These are phyloP conservation scores for Seminavis robusta DNA, from an alignment of 108 stramenopile genomes.

Conservation along the genomic window DNA sequence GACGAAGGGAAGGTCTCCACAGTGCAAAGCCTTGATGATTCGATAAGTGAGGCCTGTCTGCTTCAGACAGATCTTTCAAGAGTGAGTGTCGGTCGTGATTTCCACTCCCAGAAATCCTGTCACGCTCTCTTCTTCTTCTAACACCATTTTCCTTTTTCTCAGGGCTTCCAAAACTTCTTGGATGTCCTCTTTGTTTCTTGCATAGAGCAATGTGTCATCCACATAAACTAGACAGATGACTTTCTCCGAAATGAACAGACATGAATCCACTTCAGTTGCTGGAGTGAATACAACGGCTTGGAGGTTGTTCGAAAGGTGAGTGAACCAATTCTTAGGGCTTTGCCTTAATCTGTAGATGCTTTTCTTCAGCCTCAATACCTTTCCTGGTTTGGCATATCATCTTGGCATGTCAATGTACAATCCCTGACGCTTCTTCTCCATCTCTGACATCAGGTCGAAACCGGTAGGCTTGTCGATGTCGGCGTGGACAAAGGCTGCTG, in stretches of 20 bases:
- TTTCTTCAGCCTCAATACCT: conserved; percentile 28
- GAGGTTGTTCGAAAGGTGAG: too few species aligned
- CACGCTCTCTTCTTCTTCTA: conserved; percentile 26
- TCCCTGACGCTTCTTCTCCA: conserved; percentile 4
- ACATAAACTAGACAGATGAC: conserved; percentile 47
- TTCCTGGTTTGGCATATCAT: conserved; percentile 31
- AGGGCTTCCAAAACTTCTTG: conserved; percentile 13
- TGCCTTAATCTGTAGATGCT: conserved; percentile 23
- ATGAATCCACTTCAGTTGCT: conserved; percentile 32
- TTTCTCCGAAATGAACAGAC: conserved; percentile 37
- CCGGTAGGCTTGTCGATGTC: conserved; percentile 19
- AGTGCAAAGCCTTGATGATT: conserved; percentile 30
- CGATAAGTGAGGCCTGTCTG: conserved; percentile 33
- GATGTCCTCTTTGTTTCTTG: conserved; percentile 1
- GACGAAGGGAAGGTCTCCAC: too few species aligned
- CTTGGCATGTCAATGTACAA: conserved; percentile 45
- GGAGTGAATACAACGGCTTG: too few species aligned
- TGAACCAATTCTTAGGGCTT: conserved; percentile 18
- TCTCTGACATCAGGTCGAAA: too few species aligned
- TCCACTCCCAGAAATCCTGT: conserved; percentile 44
- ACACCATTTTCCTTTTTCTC: not conserved
- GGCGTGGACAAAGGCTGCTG: conserved; percentile 28
- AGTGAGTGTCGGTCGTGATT: conserved; percentile 9
- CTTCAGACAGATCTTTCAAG: conserved; percentile 18
- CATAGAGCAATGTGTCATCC: conserved; percentile 32